Conservation (phyloP, 805 yeast genomes). For the Saccharomycopsis sp. region DNA sequence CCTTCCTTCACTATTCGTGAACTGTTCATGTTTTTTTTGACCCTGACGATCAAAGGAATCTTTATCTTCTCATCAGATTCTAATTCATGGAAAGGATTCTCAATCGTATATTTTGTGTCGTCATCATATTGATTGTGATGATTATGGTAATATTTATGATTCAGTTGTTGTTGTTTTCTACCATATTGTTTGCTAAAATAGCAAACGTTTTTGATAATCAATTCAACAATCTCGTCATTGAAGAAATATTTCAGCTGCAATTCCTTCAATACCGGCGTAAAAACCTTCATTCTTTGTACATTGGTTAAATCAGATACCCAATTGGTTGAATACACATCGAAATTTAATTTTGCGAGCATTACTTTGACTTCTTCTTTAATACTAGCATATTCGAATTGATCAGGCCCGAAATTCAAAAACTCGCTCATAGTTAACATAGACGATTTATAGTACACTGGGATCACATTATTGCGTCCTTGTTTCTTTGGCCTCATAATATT, state of each 20-base stretch:
- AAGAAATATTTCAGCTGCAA: neutral
- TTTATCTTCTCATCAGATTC: neutral
- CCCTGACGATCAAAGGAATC: neutral
- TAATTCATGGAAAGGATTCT: neutral
- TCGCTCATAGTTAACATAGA: conserved; percentile 1
- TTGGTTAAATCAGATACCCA: neutral
- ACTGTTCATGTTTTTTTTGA: neutral
- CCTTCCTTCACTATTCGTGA: neutral
- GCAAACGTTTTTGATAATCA: neutral
- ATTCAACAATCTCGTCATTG: neutral
- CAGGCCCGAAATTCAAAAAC: neutral
- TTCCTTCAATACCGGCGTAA: neutral
- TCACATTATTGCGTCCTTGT: neutral
- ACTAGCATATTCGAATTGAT: neutral
- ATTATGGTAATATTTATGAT: neutral
- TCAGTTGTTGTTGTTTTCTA: neutral
- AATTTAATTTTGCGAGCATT: neutral
- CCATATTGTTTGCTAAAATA: neutral
- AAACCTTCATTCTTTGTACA: neutral
- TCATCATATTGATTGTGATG: neutral
- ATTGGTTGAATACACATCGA: neutral
- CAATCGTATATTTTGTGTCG: neutral
- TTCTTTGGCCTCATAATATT: too few species aligned
- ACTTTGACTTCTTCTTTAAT: neutral
- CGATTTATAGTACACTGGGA: neutral